Evolutionary conservation across 345 rosid genomes (phyloP), one percentile per base, ranked within the genome.

Genomic region (Mercurialis annua): DNA sequence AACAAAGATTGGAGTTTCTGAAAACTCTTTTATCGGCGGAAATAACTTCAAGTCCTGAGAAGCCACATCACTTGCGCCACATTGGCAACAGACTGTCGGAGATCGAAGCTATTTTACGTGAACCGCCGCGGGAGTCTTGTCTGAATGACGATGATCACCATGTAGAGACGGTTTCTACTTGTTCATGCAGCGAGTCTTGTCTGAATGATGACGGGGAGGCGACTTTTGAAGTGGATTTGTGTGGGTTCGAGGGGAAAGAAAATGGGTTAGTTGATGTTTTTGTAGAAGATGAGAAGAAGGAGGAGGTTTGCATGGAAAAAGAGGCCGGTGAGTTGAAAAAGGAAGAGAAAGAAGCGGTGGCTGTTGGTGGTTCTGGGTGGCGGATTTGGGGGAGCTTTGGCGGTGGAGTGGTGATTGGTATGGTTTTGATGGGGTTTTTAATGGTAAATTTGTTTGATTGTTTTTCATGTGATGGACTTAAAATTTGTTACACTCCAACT

Each of bases 21-120:
- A 78, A 62, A 34, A 82, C 50, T 40, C 76, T 82, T 11, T 36
- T 85, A 18, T 74, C 85, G 0, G 76, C 86, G 1, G 89, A 82
- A 64, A 46, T 73, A n/a, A 54, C 81, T 3, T 82, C 82, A 10
- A 58, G 42, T 52, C 79, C 85, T 0, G 20, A 47, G 10, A 76
- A 63, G 69, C 73, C 80, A 2, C 69, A 44, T 46, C 71, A 77
- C 67, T 71, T 80, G 76, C 65, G 17, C 33, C 75, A 67, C 43
- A 30, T 80, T 33, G 23, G 58, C 20, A 58, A 23, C 21, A 73
- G 81, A 59, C 49, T 82, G 4, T 1, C 55, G 1, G 79, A 77
- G 33, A 69, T 81, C 1, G 83, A 74, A 61, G 18, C 67, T 5
- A 20, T 51, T 16, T 82, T 74, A 59, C 64, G 10, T 0, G 60